Percentiles rank a stretch among this genome's conserved stretches.
Conservation (phyloP, 306 rosid genomes). For the Sophora flavescens region DNA sequence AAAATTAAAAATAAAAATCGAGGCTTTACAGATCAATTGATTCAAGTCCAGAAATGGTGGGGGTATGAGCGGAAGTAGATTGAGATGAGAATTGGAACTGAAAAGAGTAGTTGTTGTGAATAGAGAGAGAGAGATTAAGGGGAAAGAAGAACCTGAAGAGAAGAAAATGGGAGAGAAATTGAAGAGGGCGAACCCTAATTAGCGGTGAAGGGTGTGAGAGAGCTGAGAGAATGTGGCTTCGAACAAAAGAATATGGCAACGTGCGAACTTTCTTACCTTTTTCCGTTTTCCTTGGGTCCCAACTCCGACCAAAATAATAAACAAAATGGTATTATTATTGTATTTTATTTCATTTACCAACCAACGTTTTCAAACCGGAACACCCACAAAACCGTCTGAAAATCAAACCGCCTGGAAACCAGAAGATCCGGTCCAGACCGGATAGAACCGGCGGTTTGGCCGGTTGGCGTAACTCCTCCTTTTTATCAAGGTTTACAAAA, state of each 20-base stretch:
- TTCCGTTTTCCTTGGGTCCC: background rate
- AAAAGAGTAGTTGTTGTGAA: background rate
- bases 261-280: background rate
- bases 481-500: no score
- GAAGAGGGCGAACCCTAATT: conserved; percentile 37
- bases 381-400: no score
- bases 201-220: conserved; percentile 17
- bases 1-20: background rate
- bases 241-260: background rate
- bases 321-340: no score
- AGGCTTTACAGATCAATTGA: background rate
- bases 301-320: no score
- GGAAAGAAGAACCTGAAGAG: conserved; percentile 23
- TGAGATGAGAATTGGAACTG: background rate
- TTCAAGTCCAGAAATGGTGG: background rate
- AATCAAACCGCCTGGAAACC: no score
- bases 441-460: no score
- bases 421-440: no score
- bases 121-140: background rate
- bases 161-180: conserved; percentile 37
- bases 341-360: no score
- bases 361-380: no score
- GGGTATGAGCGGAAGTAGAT: background rate
- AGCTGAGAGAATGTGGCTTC: background rate
- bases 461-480: no score